phyloP scores from a whole-genome alignment of 202 grass and related monocot species.

The Dendrocalamus latiflorus region DNA sequence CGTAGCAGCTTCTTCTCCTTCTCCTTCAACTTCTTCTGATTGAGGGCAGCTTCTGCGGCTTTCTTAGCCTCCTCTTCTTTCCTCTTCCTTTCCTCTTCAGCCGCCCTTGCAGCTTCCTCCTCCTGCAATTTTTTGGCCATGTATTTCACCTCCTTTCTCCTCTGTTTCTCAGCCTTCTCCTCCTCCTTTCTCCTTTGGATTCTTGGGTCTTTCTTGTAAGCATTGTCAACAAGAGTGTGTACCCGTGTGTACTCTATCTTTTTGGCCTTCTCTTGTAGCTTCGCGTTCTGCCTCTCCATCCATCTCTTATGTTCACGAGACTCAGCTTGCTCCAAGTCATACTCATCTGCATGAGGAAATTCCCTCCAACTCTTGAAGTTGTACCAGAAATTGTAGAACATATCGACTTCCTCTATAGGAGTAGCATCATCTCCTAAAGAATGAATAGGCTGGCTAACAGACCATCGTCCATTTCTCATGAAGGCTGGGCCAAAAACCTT shows the following conservation, averaged over 20 bases:
- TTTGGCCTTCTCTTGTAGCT: conserved; percentile 84
- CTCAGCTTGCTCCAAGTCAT: conserved; percentile 93
- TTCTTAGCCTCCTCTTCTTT: conserved; percentile 78
- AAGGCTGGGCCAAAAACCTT: conserved; percentile 92
- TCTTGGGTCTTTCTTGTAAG: conserved; percentile 81
- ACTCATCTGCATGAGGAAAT: conserved; percentile 82
- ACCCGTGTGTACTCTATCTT: conserved; percentile 69
- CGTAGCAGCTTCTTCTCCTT: conserved; percentile 92
- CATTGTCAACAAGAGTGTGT: conserved; percentile 76
- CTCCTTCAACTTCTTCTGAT: conserved; percentile 86
- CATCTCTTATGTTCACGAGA: conserved; percentile 95
- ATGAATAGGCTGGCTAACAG: conserved; percentile 66
- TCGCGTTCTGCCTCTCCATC: conserved; percentile 95
- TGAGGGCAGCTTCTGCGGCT: conserved; percentile 63
- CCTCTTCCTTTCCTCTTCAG: conserved; percentile 65
- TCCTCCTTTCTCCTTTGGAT: conserved; percentile 82
- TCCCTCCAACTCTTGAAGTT: conserved; percentile 93
- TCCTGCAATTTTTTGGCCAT: conserved; percentile 80
- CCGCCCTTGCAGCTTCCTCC: conserved; percentile 71
- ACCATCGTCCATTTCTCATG: conserved; percentile 92
- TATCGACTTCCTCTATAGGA: conserved; percentile 60
- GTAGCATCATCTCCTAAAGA: conserved; percentile 71
- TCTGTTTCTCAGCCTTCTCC: conserved; percentile 86
- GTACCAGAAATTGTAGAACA: conserved; percentile 97
- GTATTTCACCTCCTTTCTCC: conserved; percentile 78